Percentiles rank a stretch among this genome's conserved stretches.
Conservation (phyloP, 2,329 filamentous ascomycete species). For the Cyphellophora attinorum region DNA sequence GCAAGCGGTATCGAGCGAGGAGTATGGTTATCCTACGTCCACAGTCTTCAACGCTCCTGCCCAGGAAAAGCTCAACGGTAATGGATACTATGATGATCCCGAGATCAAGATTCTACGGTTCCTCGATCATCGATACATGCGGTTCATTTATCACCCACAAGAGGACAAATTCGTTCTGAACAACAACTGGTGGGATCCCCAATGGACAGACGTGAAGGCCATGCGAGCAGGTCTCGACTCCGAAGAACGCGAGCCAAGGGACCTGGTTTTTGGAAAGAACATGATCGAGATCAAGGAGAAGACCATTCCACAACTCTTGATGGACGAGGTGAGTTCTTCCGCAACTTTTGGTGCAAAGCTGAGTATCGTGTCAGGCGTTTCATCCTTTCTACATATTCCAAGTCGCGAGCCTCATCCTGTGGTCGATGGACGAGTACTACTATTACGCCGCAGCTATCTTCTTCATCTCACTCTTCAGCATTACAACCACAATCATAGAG, state of each 20-base stretch:
- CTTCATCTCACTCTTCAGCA: slow-evolving; percentile 85
- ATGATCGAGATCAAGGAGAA: slow-evolving; percentile 91
- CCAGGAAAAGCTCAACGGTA: slow-evolving; percentile 52
- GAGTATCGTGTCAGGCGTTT: slow-evolving; percentile 52
- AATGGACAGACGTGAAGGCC: slow-evolving; percentile 68
- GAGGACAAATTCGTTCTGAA: slow-evolving; percentile 82
- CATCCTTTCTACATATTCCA: slow-evolving; percentile 99
- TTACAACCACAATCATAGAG: slow-evolving; percentile 79
- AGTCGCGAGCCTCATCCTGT: slow-evolving; percentile 83
- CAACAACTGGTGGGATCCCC: slow-evolving; percentile 87
- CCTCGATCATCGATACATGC: slow-evolving; percentile 87
- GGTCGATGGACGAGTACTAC: slow-evolving; percentile 94
- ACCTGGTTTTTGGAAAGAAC: slow-evolving; percentile 81
- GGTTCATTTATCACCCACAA: slow-evolving; percentile 80
- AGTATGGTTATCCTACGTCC: slow-evolving; percentile 54
- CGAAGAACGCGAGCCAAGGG: slow-evolving; percentile 75
- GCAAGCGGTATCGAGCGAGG: slow-evolving; percentile 54
- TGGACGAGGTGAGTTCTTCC: slow-evolving; percentile 63
- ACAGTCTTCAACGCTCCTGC: slow-evolving; percentile 45
- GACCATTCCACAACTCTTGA: slow-evolving; percentile 66
- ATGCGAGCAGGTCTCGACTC: slow-evolving; percentile 74
- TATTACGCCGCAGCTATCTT: slow-evolving; percentile 97
- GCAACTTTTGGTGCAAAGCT: slow-evolving; percentile 1
- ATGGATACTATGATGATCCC: slow-evolving; percentile 64
- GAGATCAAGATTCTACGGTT: slow-evolving; percentile 65